Evolutionary conservation across 768 basidiomycete species (phyloP), one percentile per base, ranked within the genome.

Genomic region (Serendipita sp.): DNA sequence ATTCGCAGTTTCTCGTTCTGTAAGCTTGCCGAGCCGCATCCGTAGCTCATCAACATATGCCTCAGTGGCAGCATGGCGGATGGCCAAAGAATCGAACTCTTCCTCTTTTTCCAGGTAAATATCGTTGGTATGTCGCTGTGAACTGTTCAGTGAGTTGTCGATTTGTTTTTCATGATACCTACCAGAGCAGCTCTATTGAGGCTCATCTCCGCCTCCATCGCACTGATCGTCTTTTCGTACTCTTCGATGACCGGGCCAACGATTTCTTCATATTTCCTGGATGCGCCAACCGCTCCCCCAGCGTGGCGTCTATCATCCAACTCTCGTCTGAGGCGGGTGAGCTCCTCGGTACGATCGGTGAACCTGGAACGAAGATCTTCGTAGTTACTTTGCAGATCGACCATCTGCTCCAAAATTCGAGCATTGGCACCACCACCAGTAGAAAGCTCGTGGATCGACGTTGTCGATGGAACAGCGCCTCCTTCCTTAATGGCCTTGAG

Each of bases 221-320:
- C 87, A 46, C 85, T 82, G 68, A 98, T 95, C 0, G 92, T 92
- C 79, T 95, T 92, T 78, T 99, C 95, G 74, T 99, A 99, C 76
- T 97, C 93, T 75, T 96, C 90, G 63, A 99, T 96, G 69, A 99
- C 93, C 1, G 95, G 95, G 15, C 92, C 94, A 24, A 98, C 94
- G 67, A 89, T 92, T 74, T 92, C 91, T 71, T 92, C 91, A 70
- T 92, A 92, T 70, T 85, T 86, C 66, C 79, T 85, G 2, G 85
- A 88, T 16, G 83, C 88, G 2, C 82, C 81, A 24, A 86, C 70
- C 38, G 81, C 80, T 34, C 88, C 88, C 5, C 81, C 79, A 18
- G 72, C 69, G 45, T 87, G 80, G 68, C 88, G 85, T 71, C 78
- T 82, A 70, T 89, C 88, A 45, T 88, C 89, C 24, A 90, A 79